phyloP scores from a whole-genome alignment of 176 grass and related monocot genomes.

The Saccharum officinarum region DNA sequence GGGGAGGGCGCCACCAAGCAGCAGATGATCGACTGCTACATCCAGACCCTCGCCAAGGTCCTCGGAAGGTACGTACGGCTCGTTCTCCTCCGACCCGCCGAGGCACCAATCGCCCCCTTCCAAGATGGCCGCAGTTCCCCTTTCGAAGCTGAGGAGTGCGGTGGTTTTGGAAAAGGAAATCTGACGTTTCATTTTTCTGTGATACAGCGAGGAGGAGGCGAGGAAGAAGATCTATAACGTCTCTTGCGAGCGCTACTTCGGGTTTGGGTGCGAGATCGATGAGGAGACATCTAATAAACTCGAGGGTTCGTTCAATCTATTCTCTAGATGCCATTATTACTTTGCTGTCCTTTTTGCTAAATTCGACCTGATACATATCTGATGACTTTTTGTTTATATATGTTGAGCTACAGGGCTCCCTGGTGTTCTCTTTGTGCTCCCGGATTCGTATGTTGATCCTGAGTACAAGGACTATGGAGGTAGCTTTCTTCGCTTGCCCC shows the following conservation, averaged over 20 bases:
- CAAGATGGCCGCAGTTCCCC: neutral
- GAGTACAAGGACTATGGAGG: conserved; percentile 97
- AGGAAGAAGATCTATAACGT: conserved; percentile 96
- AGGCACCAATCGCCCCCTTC: neutral
- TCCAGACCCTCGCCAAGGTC: conserved; percentile 72
- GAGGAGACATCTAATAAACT: conserved; percentile 97
- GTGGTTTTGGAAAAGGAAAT: neutral
- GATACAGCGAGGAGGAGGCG: conserved; percentile 76
- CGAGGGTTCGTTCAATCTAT: conserved; percentile 47
- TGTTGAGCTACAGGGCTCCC: conserved; percentile 55
- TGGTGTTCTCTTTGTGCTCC: conserved; percentile 94
- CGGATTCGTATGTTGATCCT: conserved; percentile 90
- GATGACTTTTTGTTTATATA: neutral
- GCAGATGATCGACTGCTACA: conserved; percentile 84
- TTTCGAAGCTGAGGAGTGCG: neutral
- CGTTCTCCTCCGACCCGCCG: neutral
- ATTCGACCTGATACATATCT: neutral
- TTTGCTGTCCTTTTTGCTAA: neutral
- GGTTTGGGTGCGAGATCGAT: conserved; percentile 86
- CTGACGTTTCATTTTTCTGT: neutral
- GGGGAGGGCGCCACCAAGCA: conserved; percentile 66
- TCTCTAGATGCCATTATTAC: no score
- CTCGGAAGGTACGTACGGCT: conserved; percentile 61
- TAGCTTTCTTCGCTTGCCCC: conserved; percentile 6
- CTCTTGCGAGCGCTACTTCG: conserved; percentile 76